A percentile compares a stretch with the other conserved stretches of the same genome.
Conservation (phyloP, 2,329 filamentous ascomycete genomes). For the Fusarium solani-melongenae region DNA sequence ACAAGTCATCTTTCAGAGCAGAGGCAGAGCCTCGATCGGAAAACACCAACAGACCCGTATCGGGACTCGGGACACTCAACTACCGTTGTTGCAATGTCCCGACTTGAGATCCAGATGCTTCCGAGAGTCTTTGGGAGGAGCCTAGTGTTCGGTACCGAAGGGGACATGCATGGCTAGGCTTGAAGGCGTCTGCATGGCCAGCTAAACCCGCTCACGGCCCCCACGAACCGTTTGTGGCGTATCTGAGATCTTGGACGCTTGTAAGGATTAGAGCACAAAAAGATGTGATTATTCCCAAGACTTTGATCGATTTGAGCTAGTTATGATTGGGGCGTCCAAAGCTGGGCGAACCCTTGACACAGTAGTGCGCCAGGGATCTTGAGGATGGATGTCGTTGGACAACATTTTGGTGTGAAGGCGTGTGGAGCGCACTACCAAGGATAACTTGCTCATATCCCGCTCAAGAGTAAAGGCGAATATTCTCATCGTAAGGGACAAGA, state of each 20-base stretch:
- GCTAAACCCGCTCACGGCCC: not conserved
- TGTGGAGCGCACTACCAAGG: slow-evolving; percentile 19
- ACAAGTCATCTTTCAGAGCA: not conserved
- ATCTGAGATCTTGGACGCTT: slow-evolving; percentile 2
- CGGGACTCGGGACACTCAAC: not conserved
- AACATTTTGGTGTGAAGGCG: not conserved
- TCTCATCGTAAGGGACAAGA: not conserved
- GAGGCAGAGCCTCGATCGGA: not conserved
- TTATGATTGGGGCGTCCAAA: slow-evolving; percentile 2
- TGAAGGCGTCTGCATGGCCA: not conserved
- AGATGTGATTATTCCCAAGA: not conserved
- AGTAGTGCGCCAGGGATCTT: slow-evolving; percentile 13
- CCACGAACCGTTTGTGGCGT: not conserved
- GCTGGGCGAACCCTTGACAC: not conserved
- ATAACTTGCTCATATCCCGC: slow-evolving; percentile 40
- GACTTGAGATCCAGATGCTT: not conserved
- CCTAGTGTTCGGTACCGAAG: not conserved
- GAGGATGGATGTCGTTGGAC: not conserved
- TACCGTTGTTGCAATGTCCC: not conserved
- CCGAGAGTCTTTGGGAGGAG: not conserved
- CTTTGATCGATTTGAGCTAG: not conserved
- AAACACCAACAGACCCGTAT: not conserved
- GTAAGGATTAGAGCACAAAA: slow-evolving; percentile 4
- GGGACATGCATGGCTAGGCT: not conserved
- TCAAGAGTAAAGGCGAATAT: slow-evolving; percentile 3